Evolutionary conservation across 225 moss, liverwort and hornwort genomes (phyloP), one percentile per base, ranked within the genome.

Genomic region (Polytrichum formosum): DNA sequence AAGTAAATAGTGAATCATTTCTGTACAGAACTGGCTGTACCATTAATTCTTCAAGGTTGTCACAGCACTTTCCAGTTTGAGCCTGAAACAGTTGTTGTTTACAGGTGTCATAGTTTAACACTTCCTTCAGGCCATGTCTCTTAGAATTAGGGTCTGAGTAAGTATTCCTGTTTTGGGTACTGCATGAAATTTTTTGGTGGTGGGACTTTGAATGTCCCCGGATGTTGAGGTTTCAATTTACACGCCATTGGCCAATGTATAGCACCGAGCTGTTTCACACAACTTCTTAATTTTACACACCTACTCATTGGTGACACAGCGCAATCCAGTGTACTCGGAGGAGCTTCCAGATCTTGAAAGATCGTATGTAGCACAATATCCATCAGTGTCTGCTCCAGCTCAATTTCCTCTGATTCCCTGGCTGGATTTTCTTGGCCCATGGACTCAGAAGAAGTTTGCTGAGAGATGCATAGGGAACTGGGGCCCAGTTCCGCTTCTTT

Each of bases 321-420:
- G 53, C 75, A 72, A 30, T 74, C 68, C 26, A 18, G 66, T 26
- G 53, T 56, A 70, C 54, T 56, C 22, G 54, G 4, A 1, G 53
- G 66, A 74, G 28, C 25, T 26, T 69, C 67, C 59, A 67, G 46
- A 81, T 62, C 56, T 26, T 75, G 73, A 54, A 88, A 30, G 67
- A 88, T 82, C 73, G 75, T 74, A 33, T 69, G 73, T 33, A 88
- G 68, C 72, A 76, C 79, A 20, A 88, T 69, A 66, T 88, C 73
- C 79, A 80, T 77, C 66, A 88, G 75, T 68, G 84, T 79, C 55
- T 28, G 67, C 72, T 84, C 81, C 61, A 87, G 70, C 67, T 84
- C 70, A 26, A 81, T 77, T 58, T 82, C 77, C 75, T 75, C 65
- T 10, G 79, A 21, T 0, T 82, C 63, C 53, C 19, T 73, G 30